Conservation (phyloP, 257 asterid genomes). For the Solanum rostratum region DNA sequence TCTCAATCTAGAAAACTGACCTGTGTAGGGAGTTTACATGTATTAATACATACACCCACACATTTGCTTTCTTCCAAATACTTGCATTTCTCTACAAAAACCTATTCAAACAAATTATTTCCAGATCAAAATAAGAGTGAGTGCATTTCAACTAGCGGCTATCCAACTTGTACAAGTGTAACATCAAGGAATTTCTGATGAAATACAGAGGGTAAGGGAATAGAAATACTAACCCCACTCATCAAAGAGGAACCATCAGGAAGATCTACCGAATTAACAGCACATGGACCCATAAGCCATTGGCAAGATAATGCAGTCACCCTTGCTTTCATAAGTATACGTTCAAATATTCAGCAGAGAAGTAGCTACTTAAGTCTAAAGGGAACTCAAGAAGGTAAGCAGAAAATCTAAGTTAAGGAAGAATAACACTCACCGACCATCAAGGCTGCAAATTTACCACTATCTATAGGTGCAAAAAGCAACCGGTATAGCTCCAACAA, state of each 20-base stretch:
- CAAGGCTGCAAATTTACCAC: slow-evolving; percentile 60
- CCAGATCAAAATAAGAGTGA: background rate
- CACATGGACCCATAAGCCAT: slow-evolving; percentile 88
- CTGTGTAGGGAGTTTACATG: slow-evolving; percentile 93
- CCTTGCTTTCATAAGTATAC: slow-evolving; percentile 51
- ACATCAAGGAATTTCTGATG: background rate
- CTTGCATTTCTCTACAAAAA: slow-evolving; percentile 80
- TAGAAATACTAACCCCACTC: slow-evolving; percentile 48
- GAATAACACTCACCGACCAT: slow-evolving; percentile 65
- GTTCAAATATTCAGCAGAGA: background rate
- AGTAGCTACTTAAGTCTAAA: background rate
- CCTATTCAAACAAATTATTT: slow-evolving; percentile 24
- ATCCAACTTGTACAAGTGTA: background rate
- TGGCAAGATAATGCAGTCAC: slow-evolving; percentile 78
- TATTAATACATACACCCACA: slow-evolving; percentile 69
- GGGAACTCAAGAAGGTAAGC: background rate
- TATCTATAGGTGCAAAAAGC: slow-evolving; percentile 58
- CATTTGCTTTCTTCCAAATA: slow-evolving; percentile 93
- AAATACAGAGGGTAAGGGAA: background rate
- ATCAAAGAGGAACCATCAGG: slow-evolving; percentile 57
- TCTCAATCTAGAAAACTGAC: slow-evolving; percentile 17
- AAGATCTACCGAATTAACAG: slow-evolving; percentile 53
- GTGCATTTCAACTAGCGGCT: background rate
- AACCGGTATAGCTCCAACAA: slow-evolving; percentile 51
- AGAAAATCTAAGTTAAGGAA: background rate